Base-by-base conservation (phyloP, 1,139 yeast genomes). In the Suhomyces terraborum region DNA sequence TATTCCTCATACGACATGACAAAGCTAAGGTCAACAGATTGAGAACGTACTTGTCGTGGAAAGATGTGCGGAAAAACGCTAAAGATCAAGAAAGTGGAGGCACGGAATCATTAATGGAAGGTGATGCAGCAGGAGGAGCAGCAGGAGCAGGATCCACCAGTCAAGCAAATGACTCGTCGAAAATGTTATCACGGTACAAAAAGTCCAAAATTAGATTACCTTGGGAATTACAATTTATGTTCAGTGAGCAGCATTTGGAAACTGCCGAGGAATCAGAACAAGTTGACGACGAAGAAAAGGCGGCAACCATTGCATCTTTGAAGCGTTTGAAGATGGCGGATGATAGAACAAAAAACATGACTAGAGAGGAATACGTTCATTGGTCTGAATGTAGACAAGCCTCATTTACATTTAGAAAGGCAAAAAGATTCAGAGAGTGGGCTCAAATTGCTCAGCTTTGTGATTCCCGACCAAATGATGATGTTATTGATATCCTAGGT, bases 321-420 rank as follows among this genome's bases (percentile, higher is more conserved):
- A 89, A 89, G 59, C 70, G 98, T 45, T 73, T 93, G 51, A 89
- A 89, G 57, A 83, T 80, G 68, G 98, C 98, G 3, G 99, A 93
- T 62, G 97, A 93, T 45, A 73, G 98, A 50, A 93, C 99, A 0
- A 79, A 75, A 51, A 79, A 85, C 51, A 94, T 93, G 99, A 93
- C 98, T 0, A 82, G 84, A 54, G 97, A 93, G 56, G 98, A 93
- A 60, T 93, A 93, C 55, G 98, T 91, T 13, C 98, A 94, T 61
- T 93, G 98, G 97, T 86, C 96, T 10, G 99, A 93, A 59, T 93
- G 98, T 66, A 79, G 99, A 50, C 98, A 93, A 61, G 98, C 98
- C 1, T 84, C 95, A 42, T 94, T 93, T 59, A 94, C 98, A 0
- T 93, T 89, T 56, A 75, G 98, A 54, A 93, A 94, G 61, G 88